These are phyloP conservation scores for Mimosa bimucronata DNA, from an alignment of 306 rosid species.

Conservation along the genomic window DNA sequence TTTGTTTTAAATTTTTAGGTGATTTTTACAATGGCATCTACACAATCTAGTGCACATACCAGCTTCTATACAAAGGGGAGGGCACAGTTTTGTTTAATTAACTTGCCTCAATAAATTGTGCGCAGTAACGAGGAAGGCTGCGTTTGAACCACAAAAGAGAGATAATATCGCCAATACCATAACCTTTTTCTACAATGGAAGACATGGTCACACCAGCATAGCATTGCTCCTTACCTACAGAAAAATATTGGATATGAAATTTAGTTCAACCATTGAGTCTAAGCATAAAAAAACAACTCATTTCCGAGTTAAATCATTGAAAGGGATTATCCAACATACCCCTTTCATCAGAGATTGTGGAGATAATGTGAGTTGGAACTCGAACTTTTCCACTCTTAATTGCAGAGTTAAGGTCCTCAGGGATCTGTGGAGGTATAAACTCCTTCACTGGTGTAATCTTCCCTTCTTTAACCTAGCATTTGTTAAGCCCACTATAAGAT, in stretches of 20 bases:
- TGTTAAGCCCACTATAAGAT: too few relatives aligned
- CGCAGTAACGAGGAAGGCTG: slow-evolving; percentile 87
- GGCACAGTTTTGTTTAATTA: slow-evolving; percentile 14
- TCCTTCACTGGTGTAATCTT: too few relatives aligned
- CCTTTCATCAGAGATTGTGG: too few relatives aligned
- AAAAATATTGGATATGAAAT: slow-evolving; percentile 35
- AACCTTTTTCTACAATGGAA: slow-evolving; percentile 76
- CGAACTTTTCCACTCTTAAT: too few relatives aligned
- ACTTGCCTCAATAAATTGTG: slow-evolving; percentile 81
- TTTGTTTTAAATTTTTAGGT: too few relatives aligned
- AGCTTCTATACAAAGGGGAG: not conserved
- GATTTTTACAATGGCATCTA: too few relatives aligned
- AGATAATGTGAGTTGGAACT: too few relatives aligned
- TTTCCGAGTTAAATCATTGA: slow-evolving; percentile 16
- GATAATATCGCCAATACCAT: slow-evolving; percentile 83
- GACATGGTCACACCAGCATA: slow-evolving; percentile 98
- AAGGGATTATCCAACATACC: slow-evolving; percentile 46
- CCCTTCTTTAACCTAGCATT: too few relatives aligned
- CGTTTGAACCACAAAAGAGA: slow-evolving; percentile 93
- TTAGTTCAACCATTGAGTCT: slow-evolving; percentile 37
- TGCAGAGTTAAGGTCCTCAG: too few relatives aligned
- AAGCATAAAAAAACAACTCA: slow-evolving; percentile 7
- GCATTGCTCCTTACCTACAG: slow-evolving; percentile 92
- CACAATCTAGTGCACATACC: too few relatives aligned
- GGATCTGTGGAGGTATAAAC: too few relatives aligned